These are phyloP conservation scores for Rhodotorula diobovata DNA, from an alignment of 768 basidiomycete genomes.

Conservation along the genomic window DNA sequence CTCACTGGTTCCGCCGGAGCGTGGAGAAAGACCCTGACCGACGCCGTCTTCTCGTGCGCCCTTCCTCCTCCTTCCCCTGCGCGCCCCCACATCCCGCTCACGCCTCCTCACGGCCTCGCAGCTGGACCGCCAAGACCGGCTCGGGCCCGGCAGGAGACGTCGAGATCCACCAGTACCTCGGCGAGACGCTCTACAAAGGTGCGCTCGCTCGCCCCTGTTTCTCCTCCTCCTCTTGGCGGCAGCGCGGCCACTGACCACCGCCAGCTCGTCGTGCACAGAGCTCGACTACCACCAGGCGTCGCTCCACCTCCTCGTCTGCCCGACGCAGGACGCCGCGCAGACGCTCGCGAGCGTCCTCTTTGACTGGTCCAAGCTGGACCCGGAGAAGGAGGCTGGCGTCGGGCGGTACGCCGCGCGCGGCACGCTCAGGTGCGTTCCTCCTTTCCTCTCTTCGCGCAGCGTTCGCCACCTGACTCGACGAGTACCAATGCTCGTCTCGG, in stretches of 20 bases:
- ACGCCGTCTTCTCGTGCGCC: conserved; percentile 73
- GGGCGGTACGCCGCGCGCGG: conserved; percentile 81
- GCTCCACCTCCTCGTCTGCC: conserved; percentile 73
- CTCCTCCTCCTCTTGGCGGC: not conserved
- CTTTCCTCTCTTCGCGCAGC: not conserved
- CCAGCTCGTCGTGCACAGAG: conserved; percentile 54
- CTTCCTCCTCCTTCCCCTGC: conserved; percentile 4
- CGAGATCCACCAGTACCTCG: conserved; percentile 80
- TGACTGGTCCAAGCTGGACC: conserved; percentile 62
- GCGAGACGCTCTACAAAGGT: conserved; percentile 82
- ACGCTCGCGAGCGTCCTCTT: conserved; percentile 79
- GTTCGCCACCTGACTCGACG: not conserved
- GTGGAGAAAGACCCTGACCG: conserved; percentile 88
- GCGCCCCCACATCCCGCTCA: conserved; percentile 6
- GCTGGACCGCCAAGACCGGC: conserved; percentile 79
- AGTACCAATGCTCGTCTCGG: accelerated
- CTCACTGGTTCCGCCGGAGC: conserved; percentile 69
- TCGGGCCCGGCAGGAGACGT: conserved; percentile 82
- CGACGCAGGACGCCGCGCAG: conserved; percentile 81
- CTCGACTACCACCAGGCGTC: conserved; percentile 71
- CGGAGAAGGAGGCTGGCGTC: conserved; percentile 48
- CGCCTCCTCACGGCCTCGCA: conserved; percentile 46
- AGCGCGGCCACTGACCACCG: not conserved
- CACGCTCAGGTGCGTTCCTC: conserved; percentile 67
- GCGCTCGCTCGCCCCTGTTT: conserved; percentile 1